These are phyloP conservation scores for Aspergillus oerlinghausenensis DNA, from an alignment of 2,329 filamentous ascomycete genomes.

Conservation along the genomic window DNA sequence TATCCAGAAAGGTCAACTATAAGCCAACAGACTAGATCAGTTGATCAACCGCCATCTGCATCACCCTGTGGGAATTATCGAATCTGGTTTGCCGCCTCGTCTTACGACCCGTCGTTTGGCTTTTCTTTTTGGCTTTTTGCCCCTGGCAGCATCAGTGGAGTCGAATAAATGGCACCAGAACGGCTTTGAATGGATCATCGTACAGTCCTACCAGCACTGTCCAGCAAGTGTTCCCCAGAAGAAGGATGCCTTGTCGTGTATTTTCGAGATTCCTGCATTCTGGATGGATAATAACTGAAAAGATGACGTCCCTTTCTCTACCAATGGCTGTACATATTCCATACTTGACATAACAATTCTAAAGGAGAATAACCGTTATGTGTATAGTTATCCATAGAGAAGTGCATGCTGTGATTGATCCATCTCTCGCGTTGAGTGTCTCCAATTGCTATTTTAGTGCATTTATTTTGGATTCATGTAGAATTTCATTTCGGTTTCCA, in stretches of 20 bases:
- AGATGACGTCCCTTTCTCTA: not conserved
- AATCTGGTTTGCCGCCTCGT: conserved; percentile 20
- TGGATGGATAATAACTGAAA: not conserved
- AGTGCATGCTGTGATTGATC: not conserved
- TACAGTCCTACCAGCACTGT: not conserved
- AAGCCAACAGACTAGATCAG: not conserved
- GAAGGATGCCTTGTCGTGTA: not conserved
- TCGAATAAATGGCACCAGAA: not conserved
- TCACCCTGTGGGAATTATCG: not conserved
- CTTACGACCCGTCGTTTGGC: conserved; percentile 5
- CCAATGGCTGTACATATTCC: not conserved
- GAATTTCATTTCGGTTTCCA: conserved; percentile 7
- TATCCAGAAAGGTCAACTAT: not conserved
- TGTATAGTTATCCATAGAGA: not conserved
- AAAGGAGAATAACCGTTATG: not conserved
- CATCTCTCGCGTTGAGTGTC: not conserved
- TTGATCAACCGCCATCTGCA: not conserved
- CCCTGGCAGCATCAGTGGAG: conserved; percentile 12
- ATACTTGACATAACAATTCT: not conserved
- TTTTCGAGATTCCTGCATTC: not conserved
- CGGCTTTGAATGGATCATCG: conserved; percentile 7
- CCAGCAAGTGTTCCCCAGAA: not conserved
- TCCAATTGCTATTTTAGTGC: conserved; percentile 1
- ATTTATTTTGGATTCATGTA: conserved; percentile 6
- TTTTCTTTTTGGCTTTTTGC: conserved; percentile 5